Evolutionary conservation across 129 eudicot genomes (phyloP), one percentile per base, ranked within the genome.

Genomic region (Arctium minus): DNA sequence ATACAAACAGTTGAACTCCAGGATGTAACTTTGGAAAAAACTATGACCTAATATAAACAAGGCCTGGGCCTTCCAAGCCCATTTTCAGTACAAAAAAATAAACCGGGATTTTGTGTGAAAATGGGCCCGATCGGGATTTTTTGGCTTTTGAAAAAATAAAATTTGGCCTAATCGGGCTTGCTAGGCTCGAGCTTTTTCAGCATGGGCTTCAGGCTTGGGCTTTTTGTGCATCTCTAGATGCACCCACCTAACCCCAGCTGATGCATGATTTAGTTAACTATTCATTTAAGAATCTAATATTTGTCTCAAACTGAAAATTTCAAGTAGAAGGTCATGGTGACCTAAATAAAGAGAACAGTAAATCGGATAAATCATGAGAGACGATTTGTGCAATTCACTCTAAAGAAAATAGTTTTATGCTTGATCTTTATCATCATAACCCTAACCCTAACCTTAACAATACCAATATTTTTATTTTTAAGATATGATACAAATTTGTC

Each of bases 401-500:
- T 8, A 56, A 15, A 56, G 22, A 56, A 56, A 56, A 4, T 15
- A 17, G 17, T 3, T 17, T 15, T 56, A 56, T 15, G 65, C 7
- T 56, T 56, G 27, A n/a, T 56, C 27, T 4, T 10, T 15, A 56
- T 56, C 65, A 56, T 56, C 65, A 56, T 15, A 80, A 79, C 44
- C 76, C 64, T 17, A 44, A 79, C 42, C 65, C 15, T 15, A 80
- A 79, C 44, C 76, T 40, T 17, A 44, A 79, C 42, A 67, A 39
- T 29, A 79, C 64, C 60, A 40, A 65, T 67, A 65, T 13, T 79
- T 31, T 40, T 65, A 10, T 6, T 40, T 71, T 33, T 15, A 46
- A 80, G 31, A 72, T 15, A 80, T 36, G 39, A 50, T 60, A 80
- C 37, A 72, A 56, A 56, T 56, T 56, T 56, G 38, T 80, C 37